A percentile compares a stretch with the other conserved stretches of the same genome.
Evolutionary conservation across 768 basidiomycete genomes (phyloP).

Genomic region (Leccinum disarticulatum): DNA sequence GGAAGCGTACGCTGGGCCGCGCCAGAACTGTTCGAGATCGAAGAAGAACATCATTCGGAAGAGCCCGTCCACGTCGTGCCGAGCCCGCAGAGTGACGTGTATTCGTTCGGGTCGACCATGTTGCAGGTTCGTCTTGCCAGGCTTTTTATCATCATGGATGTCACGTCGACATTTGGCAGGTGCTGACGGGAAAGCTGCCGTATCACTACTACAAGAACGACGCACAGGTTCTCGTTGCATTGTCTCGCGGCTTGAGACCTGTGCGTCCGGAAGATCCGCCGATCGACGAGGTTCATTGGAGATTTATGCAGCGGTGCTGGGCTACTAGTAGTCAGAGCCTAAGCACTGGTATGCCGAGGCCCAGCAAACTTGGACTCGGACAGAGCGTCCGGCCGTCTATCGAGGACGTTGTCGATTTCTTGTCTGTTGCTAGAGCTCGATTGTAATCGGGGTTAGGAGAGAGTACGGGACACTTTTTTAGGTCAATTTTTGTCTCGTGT

Average conservation of each 20-base stretch:
- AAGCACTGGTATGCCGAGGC: not conserved
- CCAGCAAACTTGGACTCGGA: not conserved
- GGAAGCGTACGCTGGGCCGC: slow-evolving; percentile 52
- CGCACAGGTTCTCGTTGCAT: slow-evolving; percentile 22
- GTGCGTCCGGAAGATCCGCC: slow-evolving; percentile 2
- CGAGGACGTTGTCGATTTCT: slow-evolving; percentile 22
- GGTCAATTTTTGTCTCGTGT: too few species aligned
- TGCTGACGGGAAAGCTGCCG: slow-evolving; percentile 24
- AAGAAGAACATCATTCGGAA: slow-evolving; percentile 25
- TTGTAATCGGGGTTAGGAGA: not conserved
- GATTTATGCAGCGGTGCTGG: slow-evolving; percentile 28
- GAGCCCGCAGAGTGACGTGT: slow-evolving; percentile 39
- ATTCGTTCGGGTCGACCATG: slow-evolving; percentile 39
- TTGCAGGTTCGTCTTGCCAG: slow-evolving; percentile 20
- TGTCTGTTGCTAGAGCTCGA: slow-evolving; percentile 3
- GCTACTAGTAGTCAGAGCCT: slow-evolving; percentile 19
- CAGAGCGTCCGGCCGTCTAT: slow-evolving; percentile 10
- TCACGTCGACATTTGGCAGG: slow-evolving; percentile 17
- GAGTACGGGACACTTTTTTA: too few species aligned
- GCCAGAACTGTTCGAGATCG: slow-evolving; percentile 37
- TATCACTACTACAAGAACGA: slow-evolving; percentile 26
- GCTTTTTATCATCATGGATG: not conserved
- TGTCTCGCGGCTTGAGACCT: slow-evolving; percentile 17
- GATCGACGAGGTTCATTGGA: slow-evolving; percentile 11
- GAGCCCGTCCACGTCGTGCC: slow-evolving; percentile 14